Percentiles rank a stretch among this genome's conserved stretches.
Evolutionary conservation across 192 early-diverging fungal species (phyloP).

Genomic region (Backusella tarrabulga): DNA sequence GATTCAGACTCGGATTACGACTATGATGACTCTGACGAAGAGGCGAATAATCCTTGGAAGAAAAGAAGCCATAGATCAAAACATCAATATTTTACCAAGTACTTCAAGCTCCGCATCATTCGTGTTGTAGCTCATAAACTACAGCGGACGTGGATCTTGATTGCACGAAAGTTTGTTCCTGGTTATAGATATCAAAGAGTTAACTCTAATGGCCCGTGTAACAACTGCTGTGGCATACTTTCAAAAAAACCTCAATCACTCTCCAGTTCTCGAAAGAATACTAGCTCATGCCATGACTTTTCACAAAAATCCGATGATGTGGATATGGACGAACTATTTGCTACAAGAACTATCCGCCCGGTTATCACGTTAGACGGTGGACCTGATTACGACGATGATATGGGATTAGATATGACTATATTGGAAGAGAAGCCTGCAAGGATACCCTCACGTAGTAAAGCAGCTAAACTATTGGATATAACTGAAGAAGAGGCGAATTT

Average conservation of each 20-base stretch:
- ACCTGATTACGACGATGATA: slow-evolving; percentile 28
- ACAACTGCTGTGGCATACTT: background rate
- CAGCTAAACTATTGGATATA: background rate
- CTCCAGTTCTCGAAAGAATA: background rate
- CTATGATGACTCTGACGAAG: slow-evolving; percentile 1
- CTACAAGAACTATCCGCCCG: slow-evolving; percentile 31
- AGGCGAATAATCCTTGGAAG: slow-evolving; percentile 3
- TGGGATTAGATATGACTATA: slow-evolving; percentile 26
- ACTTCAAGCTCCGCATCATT: background rate
- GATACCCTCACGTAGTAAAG: background rate
- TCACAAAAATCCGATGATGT: slow-evolving; percentile 8
- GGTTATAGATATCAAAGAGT: background rate
- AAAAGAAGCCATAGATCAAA: background rate
- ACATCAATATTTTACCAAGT: background rate
- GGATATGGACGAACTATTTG: slow-evolving; percentile 23
- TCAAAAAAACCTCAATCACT: background rate
- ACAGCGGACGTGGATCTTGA: background rate
- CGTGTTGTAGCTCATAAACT: background rate
- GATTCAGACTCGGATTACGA: slow-evolving; percentile 10
- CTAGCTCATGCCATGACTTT: background rate
- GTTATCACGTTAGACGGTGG: background rate
- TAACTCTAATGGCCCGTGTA: background rate
- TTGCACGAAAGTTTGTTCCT: background rate
- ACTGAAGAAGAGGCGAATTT: background rate
- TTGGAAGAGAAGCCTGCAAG: background rate